Base-by-base conservation (phyloP, 2,329 filamentous ascomycete species). In the Intubia oerlemansii region DNA sequence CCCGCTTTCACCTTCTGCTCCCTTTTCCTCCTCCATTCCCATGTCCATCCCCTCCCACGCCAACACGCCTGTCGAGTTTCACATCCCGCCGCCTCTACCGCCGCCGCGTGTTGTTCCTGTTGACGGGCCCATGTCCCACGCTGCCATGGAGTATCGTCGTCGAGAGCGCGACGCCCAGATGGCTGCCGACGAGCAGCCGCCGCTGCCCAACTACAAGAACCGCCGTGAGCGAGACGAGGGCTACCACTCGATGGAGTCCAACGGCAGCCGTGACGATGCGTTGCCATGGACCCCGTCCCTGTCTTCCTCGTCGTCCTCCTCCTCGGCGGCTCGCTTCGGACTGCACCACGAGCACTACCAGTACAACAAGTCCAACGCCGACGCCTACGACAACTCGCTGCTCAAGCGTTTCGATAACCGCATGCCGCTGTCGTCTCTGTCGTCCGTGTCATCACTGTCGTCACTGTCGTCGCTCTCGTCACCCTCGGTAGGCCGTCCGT, bases 351-450 rank as follows among this genome's bases (percentile, higher is more conserved):
- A 52, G 37, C 56, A 52, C 22, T 62, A 54, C 32, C 51, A 59
- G 32, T 59, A 62, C 36, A n/a, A n/a, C n/a, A 49, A 50, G 27
- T 51, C 54, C 4, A 49, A 51, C 29, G 52, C 54, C 38, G 48
- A 59, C 25, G 47, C 57, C 10, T 56, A 66, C 29, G 57, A 60
- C 34, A 56, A 51, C 33, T 53, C 48, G 29, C 53, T 66, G 41
- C 56, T 65, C 34, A 62, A 60, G 43, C 68, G 62, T 45, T 49
- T 69, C n/a, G 54, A 66, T 32, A 52, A 55, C 2, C 44, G 53
- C 21, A 50, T 54, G 21, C 50, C 47, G 0, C 39, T 54, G n/a
- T 56, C 18, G 18, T n/a, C n/a, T n/a, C n/a, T n/a, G n/a, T n/a
- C n/a, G n/a, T n/a, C n/a, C n/a, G n/a, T n/a, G n/a, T n/a, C n/a